Percentiles rank a stretch among this genome's conserved stretches.
phyloP scores from a whole-genome alignment of 495 filamentous ascomycete species.

The Durotheca rogersii region DNA sequence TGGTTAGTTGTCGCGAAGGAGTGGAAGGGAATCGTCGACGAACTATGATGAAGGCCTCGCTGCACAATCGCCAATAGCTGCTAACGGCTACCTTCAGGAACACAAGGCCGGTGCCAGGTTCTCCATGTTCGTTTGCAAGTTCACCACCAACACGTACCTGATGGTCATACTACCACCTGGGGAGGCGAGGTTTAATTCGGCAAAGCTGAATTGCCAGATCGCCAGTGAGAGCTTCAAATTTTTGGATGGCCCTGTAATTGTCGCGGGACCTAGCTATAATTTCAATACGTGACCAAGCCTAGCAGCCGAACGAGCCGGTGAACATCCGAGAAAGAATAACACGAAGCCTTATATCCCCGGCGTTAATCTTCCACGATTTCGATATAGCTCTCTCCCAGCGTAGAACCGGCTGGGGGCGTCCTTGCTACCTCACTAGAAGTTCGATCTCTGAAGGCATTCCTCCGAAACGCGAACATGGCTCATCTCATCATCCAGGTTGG shows the following conservation, averaged over 20 bases:
- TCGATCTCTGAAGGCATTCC: no score
- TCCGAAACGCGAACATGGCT: neutral
- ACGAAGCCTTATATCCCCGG: slow-evolving; percentile 1
- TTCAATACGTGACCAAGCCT: slow-evolving; percentile 10
- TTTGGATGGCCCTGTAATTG: slow-evolving; percentile 43
- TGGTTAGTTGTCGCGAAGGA: no score
- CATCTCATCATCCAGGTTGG: neutral
- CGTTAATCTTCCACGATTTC: neutral
- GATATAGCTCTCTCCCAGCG: neutral
- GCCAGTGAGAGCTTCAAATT: slow-evolving; percentile 77
- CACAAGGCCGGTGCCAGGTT: slow-evolving; percentile 63
- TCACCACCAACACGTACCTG: slow-evolving; percentile 96
- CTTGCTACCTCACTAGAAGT: no score
- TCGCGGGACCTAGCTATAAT: slow-evolving; percentile 16
- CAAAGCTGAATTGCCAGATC: slow-evolving; percentile 82
- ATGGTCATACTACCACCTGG: slow-evolving; percentile 86
- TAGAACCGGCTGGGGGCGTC: neutral
- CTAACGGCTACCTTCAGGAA: slow-evolving; percentile 40
- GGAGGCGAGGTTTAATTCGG: slow-evolving; percentile 83
- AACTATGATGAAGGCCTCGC: no score
- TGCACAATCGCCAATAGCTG: no score
- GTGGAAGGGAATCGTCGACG: no score
- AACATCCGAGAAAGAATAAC: neutral
- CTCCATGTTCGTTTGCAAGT: slow-evolving; percentile 86
- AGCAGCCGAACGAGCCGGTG: neutral